Base-by-base conservation (phyloP, 164 flowering plant species). In the Tetracentron sinense region DNA sequence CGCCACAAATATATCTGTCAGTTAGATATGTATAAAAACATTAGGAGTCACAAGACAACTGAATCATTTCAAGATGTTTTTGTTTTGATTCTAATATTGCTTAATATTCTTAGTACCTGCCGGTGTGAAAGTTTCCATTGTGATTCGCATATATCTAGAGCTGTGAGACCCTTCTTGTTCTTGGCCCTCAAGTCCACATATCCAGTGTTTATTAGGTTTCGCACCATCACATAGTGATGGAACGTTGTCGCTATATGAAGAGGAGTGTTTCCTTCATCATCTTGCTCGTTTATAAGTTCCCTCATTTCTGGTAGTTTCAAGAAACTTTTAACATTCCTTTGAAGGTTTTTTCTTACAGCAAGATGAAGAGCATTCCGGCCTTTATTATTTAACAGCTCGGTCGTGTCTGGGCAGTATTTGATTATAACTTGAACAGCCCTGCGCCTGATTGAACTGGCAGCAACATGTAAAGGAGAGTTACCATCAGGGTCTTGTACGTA, bases 281-380 rank as follows among this genome's bases (percentile, higher is more conserved):
- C 53, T 4, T 3, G 25, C n/a, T 49, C 53, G 16, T 49, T 49
- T 49, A 49, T n/a, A 22, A 49, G 26, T 23, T 49, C 53, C 25
- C 26, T n/a, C 17, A 61, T 23, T 23, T 17, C 44, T 7, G 21
- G 26, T 3, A 19, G 8, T 20, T n/a, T 20, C 16, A 61, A 47
- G n/a, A 61, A 26, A 21, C 8, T 23, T 19, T 15, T 20, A n/a
- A n/a, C 64, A 2, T 20, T 25, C 2, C 8, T 15, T 8, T 5
- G 14, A 10, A n/a, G 26, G 27, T 21, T 30, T 15, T 48, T 48
- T 31, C 25, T 35, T 6, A 48, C 55, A 12, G 64, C 64, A 4
- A 61, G 6, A 28, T 61, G 64, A 49, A 61, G 64, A 4, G 26
- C 33, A 31, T 61, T 61, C 42, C 26, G 23, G 3, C 54, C 54